Evolutionary conservation across 192 early-diverging fungal species (phyloP), one percentile per base, ranked within the genome.

Genomic region (Coemansia sp.): DNA sequence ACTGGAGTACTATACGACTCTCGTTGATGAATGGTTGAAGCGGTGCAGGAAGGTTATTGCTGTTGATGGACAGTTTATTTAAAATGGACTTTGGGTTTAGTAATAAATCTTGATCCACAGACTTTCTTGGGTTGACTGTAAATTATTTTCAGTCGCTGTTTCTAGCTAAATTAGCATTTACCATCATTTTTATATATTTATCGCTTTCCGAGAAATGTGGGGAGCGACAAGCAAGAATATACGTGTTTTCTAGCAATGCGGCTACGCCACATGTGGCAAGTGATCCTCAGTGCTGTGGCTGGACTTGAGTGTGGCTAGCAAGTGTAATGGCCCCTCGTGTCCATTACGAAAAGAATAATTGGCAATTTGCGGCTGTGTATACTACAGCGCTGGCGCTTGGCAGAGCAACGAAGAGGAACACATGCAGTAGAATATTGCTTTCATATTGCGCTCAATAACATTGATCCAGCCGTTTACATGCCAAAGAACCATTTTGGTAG

Each of bases 201-300:
- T 55, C 27, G 52, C 24, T 15, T 55, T 55, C 24, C 7, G 8
- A 10, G 24, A 15, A 24, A 18, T 52, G 49, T 22, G 49, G 49
- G 24, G 27, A 55, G 52, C 0, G 27, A 15, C 24, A 3, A 27
- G 9, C 8, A 31, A 55, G 10, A 55, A 55, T 55, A 55, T 55
- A 55, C 52, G 24, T 55, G 52, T 13, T 57, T 31, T 29, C 18
- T 27, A 10, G 29, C 13, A 58, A 15, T 33, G 5, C 18, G n/a
- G 33, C 55, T 58, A 58, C 55, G 55, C 55, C 55, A 58, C 55
- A 16, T 60, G 57, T 60, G 57, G 57, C 57, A 50, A 50, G 49
- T 50, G 49, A 50, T 20, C 20, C 49, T 50, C 49, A 50, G 49
- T 50, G 49, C 20, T 22, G 49, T 50, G 49, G 49, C 49, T 50